Evolutionary conservation across 1,284 basidiomycete genomes (phyloP).

Genomic region (Heterobasidion irregulare): DNA sequence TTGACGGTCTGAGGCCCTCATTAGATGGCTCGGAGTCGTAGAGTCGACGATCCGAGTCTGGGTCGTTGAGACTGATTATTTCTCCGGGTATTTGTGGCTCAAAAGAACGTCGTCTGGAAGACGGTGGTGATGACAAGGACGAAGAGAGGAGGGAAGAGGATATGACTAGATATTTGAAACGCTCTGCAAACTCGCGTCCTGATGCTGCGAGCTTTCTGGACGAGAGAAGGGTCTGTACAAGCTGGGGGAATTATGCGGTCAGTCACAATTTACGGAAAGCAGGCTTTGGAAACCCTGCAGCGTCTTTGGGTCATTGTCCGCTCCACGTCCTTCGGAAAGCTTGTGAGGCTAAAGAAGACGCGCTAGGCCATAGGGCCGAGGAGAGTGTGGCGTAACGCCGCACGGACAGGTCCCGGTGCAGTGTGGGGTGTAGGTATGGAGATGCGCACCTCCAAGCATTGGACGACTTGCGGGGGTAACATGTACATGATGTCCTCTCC

Average conservation of each 20-base stretch:
- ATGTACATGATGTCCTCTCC: slow-evolving; percentile 21
- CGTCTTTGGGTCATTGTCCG: neutral
- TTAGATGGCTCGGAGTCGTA: neutral
- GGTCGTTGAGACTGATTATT: slow-evolving; percentile 6
- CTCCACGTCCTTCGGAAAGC: neutral
- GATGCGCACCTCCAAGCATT: slow-evolving; percentile 26
- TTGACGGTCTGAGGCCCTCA: neutral
- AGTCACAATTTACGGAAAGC: neutral
- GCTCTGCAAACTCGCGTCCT: slow-evolving; percentile 49
- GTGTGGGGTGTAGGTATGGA: neutral
- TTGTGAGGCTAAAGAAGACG: too few relatives aligned
- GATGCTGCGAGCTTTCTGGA: slow-evolving; percentile 12
- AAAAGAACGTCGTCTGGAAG: slow-evolving; percentile 15
- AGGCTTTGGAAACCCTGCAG: neutral
- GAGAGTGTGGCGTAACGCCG: neutral
- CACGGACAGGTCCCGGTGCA: neutral
- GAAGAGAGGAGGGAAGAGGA: slow-evolving; percentile 67
- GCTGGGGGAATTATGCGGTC: slow-evolving; percentile 1
- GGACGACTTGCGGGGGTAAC: slow-evolving; percentile 26
- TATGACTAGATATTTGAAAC: slow-evolving; percentile 80
- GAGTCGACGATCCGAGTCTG: slow-evolving; percentile 5
- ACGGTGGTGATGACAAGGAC: slow-evolving; percentile 25
- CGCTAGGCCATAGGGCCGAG: neutral
- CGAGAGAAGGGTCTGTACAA: slow-evolving; percentile 4
- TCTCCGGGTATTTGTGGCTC: slow-evolving; percentile 18